Percentiles rank a stretch among this genome's conserved stretches.
Evolutionary conservation across 768 basidiomycete species (phyloP).

Genomic region (Kwoniella bestiolae): DNA sequence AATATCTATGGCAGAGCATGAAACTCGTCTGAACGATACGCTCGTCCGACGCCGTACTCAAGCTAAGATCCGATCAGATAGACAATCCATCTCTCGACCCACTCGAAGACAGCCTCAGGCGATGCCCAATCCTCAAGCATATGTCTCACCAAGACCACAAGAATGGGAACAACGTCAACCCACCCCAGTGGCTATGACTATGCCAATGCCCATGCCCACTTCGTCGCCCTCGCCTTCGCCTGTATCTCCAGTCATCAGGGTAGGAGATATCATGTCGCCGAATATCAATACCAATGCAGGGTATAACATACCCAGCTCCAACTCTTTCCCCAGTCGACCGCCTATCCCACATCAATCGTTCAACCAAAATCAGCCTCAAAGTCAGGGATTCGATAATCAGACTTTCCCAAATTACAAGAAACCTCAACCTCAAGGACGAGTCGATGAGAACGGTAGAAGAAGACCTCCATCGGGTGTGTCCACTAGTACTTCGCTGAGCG

Average conservation of each 20-base stretch:
- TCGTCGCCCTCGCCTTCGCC: background rate
- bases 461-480: constrained; percentile 6
- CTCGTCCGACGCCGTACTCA: constrained; percentile 81
- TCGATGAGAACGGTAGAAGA: constrained; percentile 10
- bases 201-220: background rate
- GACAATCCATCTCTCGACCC: constrained; percentile 26
- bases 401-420: constrained; percentile 10
- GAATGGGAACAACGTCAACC: background rate
- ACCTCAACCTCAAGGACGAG: background rate
- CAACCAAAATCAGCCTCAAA: background rate
- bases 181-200: constrained; percentile 11
- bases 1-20: constrained; percentile 79
- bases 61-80: constrained; percentile 60
- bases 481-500: constrained; percentile 10
- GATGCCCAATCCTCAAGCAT: constrained; percentile 1
- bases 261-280: constrained; percentile 37
- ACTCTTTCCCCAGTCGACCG: constrained; percentile 18
- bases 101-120: constrained; percentile 1
- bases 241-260: constrained; percentile 16
- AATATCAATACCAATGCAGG: constrained; percentile 3
- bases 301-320: constrained; percentile 8
- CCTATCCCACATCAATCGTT: constrained; percentile 25
- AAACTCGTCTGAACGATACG: constrained; percentile 73
- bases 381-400: constrained; percentile 11
- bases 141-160: background rate